These are phyloP conservation scores for Eucalyptus guilfoylei DNA, from an alignment of 345 rosid species.

Conservation along the genomic window DNA sequence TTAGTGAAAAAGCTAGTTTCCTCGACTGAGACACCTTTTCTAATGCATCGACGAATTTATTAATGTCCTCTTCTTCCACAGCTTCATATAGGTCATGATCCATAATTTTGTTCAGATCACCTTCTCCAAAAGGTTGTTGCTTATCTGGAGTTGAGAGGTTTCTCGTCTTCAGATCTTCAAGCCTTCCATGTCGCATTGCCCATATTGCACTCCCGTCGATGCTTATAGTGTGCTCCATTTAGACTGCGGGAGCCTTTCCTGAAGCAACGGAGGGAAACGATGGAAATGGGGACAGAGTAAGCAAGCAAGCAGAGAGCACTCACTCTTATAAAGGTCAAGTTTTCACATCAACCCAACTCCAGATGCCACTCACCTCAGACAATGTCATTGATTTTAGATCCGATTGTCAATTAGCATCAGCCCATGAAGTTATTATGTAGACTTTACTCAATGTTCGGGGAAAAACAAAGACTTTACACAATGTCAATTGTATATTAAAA, in stretches of 20 bases:
- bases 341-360: background rate
- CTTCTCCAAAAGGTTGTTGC: background rate
- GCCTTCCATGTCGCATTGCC: background rate
- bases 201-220: background rate
- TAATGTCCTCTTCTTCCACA: rapidly evolving
- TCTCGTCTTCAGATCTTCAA: background rate
- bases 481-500: too few species aligned
- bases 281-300: background rate
- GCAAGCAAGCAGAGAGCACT: background rate
- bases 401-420: background rate
- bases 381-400: background rate
- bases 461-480: too few species aligned
- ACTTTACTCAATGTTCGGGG: too few species aligned
- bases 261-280: background rate
- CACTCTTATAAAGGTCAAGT: background rate
- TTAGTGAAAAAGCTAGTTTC: background rate
- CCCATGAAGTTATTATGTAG: background rate
- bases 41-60: background rate
- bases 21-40: background rate
- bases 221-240: background rate
- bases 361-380: background rate
- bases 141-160: background rate
- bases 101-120: background rate
- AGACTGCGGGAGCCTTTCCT: background rate
- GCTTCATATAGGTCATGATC: background rate